These are phyloP conservation scores for Aurantiochytrium sp. DNA, from an alignment of 108 stramenopile species.

Conservation along the genomic window DNA sequence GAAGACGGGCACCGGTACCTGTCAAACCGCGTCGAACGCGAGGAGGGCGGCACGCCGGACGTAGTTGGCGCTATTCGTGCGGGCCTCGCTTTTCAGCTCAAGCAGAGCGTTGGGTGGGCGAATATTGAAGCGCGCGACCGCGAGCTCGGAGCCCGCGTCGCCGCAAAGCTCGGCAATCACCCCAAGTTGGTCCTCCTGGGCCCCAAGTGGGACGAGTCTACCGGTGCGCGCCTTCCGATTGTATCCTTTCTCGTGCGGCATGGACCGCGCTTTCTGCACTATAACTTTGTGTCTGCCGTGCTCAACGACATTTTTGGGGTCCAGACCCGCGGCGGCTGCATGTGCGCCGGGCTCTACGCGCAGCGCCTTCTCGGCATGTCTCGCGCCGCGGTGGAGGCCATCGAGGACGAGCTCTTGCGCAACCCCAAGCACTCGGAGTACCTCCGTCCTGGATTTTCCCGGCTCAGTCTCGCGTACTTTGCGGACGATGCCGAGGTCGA, in stretches of 20 bases:
- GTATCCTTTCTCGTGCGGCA: slow-evolving; percentile 66
- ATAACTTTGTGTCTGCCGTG: slow-evolving; percentile 90
- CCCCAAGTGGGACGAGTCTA: neutral
- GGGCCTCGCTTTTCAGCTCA: slow-evolving; percentile 75
- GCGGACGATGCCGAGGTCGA: slow-evolving; percentile 69
- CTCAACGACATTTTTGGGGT: slow-evolving; percentile 97
- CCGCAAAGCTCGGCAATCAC: neutral
- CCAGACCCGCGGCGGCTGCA: slow-evolving; percentile 84
- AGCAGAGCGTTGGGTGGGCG: slow-evolving; percentile 39
- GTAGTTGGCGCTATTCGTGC: slow-evolving; percentile 79
- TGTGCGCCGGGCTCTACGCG: slow-evolving; percentile 83
- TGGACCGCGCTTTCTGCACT: slow-evolving; percentile 65
- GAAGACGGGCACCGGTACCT: slow-evolving; percentile 69
- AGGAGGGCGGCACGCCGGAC: slow-evolving; percentile 97
- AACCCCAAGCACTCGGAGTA: slow-evolving; percentile 72
- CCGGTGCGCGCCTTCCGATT: slow-evolving; percentile 63
- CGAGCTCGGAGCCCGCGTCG: neutral
- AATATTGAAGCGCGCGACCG: neutral
- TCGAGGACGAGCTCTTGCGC: slow-evolving; percentile 76
- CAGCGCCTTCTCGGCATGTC: slow-evolving; percentile 72
- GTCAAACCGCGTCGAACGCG: slow-evolving; percentile 86
- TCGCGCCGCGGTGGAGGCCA: slow-evolving; percentile 54
- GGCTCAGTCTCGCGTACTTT: slow-evolving; percentile 77
- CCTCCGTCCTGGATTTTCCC: slow-evolving; percentile 82
- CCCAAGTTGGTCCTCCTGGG: slow-evolving; percentile 15